phyloP scores from a whole-genome alignment of 2,329 filamentous ascomycete genomes.

The Cercospora sp. region DNA sequence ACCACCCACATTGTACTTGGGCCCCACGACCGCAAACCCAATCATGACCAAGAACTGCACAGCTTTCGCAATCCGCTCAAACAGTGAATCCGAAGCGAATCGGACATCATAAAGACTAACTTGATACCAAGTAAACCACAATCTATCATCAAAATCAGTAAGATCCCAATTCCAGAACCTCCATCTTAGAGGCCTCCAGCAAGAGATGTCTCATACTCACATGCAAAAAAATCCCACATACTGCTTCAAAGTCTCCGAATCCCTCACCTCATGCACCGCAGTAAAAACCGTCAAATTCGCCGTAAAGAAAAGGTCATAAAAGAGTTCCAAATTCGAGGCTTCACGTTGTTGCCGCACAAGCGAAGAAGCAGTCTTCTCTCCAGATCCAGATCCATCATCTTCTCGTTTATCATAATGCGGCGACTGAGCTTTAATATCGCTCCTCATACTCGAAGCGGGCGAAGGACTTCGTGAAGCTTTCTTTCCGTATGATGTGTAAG shows the following conservation, averaged over 20 bases:
- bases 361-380: not conserved
- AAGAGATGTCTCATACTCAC: no score
- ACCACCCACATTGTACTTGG: constrained; percentile 42
- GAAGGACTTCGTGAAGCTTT: not conserved
- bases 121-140: constrained; percentile 68
- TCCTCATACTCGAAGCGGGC: not conserved
- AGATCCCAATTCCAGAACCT: not conserved
- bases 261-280: constrained; percentile 56
- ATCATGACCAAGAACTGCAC: constrained; percentile 65
- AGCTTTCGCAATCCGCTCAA: constrained; percentile 60
- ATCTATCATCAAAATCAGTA: constrained; percentile 34
- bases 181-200: no score
- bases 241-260: constrained; percentile 43
- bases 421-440: not conserved
- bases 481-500: not conserved
- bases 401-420: not conserved
- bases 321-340: constrained; percentile 58
- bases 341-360: constrained; percentile 42
- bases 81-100: constrained; percentile 64
- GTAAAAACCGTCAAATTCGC: constrained; percentile 67
- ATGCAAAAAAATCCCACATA: constrained; percentile 59
- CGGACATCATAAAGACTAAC: constrained; percentile 66
- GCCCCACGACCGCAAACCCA: constrained; percentile 62
- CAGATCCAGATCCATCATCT: not conserved
- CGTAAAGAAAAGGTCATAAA: constrained; percentile 63